Base-by-base conservation (phyloP, 306 rosid genomes). In the Parietaria judaica region DNA sequence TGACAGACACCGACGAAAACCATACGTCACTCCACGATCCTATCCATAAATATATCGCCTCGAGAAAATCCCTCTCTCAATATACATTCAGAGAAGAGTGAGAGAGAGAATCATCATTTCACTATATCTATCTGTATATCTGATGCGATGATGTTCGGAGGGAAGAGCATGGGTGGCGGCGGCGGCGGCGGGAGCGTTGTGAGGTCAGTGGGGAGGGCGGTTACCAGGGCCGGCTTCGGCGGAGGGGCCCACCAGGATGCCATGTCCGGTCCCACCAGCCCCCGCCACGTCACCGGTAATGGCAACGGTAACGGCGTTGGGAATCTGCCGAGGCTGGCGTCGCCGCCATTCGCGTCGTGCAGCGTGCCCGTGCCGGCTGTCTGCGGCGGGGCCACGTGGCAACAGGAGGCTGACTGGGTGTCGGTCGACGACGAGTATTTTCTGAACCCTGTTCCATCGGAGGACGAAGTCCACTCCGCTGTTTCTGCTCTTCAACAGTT, bases 401-500 rank as follows among this genome's bases (percentile, higher is more conserved):
- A 70, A 1, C 66, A 56, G 50, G 83, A 78, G 37, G 66, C 72
- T 39, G 83, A 74, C 17, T 78, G 81, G 86, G 71, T 81, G 3
- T 45, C 74, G 34, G 72, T 78, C 46, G 75, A 74, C 45, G 70
- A 49, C 11, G 76, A 38, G 36, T 77, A 77, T 52, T 35, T 55
- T 51, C 58, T 55, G 7, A 65, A 78, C 8, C 56, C 81, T 55
- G 83, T 69, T 72, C 86, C 86, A 57, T 74, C 86, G 46, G 46
- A 54, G 48, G 76, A 71, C 15, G 86, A 81, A 66, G 86, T 81
- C 65, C 83, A 72, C 46, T 45, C 34, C 61, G 76, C 83, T 48
- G 74, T 81, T 56, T 74, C 83, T 66, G 70, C 83, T 39, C 71
- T 81, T 61, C 81, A 75, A 69, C 79, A 59, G 86, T 81, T 56